Evolutionary conservation across 495 filamentous ascomycete species (phyloP), one percentile per base, ranked within the genome.

Genomic region (Evernia prunastri): DNA sequence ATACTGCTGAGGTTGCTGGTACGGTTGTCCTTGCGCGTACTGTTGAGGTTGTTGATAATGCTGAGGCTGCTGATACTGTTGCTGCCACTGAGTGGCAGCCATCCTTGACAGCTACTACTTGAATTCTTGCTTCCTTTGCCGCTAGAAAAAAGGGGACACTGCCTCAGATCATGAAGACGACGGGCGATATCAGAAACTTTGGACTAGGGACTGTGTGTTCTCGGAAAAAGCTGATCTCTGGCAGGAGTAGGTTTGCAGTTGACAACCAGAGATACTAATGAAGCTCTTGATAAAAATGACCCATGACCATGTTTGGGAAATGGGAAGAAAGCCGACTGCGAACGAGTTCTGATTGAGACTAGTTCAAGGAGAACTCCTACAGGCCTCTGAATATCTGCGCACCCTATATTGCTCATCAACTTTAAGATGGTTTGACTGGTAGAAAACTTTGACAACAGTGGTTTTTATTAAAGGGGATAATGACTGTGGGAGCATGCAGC

Each of bases 1-100:
- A 15, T 63, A 61, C 29, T 67, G 69, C 53, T 60, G 68, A 35
- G 27, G 57, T 25, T 54, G 64, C 61, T 70, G 68, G 40, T 70
- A 66, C 23, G 61, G 68, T 47, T 66, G 60, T 20, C 59, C 63
- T 61, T 57, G 63, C 20, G 27, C 13, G 58, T 62, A 49, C 17
- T 53, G 63, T 36, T 65, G 63, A 33, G 64, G 29, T 31, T 49
- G 45, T 25, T 43, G 45, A 56, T 63, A 63, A 6, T 56, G 51
- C 37, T 36, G 51, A 53, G 39, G 12, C 20, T 60, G 60, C 53
- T 63, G 68, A 58, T 40, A 54, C 23, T 54, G 64, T 59, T 68
- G 61, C 61, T 40, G 53, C 61, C 61, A 63, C 39, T 57, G 61
- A 57, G 51, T 57, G 51, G 53, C 36, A 53, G 56, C 56, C 53